Percentiles rank a stretch among this genome's conserved stretches.
phyloP scores from a whole-genome alignment of 2,329 filamentous ascomycete genomes.

The Scedosporium apiospermum region DNA sequence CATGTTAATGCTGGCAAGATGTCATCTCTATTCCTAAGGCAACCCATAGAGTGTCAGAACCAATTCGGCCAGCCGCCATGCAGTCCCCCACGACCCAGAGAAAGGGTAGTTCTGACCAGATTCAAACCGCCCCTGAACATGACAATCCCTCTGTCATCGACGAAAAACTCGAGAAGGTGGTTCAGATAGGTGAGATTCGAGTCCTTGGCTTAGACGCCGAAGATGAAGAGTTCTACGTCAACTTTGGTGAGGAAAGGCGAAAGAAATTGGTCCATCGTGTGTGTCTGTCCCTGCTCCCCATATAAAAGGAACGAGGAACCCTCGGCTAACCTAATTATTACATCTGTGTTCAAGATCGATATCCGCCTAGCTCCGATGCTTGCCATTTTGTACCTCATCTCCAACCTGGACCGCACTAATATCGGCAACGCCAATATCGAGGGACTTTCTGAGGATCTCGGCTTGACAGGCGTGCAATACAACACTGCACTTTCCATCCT shows the following conservation, averaged over 20 bases:
- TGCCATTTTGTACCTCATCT: slow-evolving; percentile 61
- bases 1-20: too few species aligned
- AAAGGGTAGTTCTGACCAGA: too few species aligned
- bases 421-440: slow-evolving; percentile 65
- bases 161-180: too few species aligned
- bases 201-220: slow-evolving; percentile 10
- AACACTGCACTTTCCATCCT: slow-evolving; percentile 73
- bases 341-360: slow-evolving; percentile 46
- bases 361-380: slow-evolving; percentile 62
- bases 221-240: slow-evolving; percentile 21
- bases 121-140: too few species aligned
- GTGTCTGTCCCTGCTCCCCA: not conserved
- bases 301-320: not conserved
- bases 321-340: not conserved
- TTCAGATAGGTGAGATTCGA: too few species aligned
- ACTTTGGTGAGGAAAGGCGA: slow-evolving; percentile 29
- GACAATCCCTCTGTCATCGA: too few species aligned
- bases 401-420: slow-evolving; percentile 59
- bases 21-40: too few species aligned
- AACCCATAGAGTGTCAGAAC: too few species aligned
- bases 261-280: slow-evolving; percentile 50
- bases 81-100: too few species aligned
- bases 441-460: slow-evolving; percentile 51
- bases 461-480: slow-evolving; percentile 51
- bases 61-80: too few species aligned